Base-by-base conservation (phyloP, 805 yeast species). In the Zygosaccharomyces lentus region DNA sequence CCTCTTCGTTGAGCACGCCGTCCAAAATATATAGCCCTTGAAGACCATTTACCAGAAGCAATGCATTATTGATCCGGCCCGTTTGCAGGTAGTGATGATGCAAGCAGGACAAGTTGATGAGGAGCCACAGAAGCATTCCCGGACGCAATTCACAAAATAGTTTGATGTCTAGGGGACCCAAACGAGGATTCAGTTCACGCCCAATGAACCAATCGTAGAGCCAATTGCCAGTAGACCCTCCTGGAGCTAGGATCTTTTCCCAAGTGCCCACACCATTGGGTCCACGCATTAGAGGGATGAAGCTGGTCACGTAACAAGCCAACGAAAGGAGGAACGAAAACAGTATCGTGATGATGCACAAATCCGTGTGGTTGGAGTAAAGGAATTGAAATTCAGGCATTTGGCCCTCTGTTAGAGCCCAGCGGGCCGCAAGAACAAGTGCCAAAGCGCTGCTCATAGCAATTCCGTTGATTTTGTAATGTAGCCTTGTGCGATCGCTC, bases 131-230 rank as follows among this genome's bases (percentile, higher is more conserved):
- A 44, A 91, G 69, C 77, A 93, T 73, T 4, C 99, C 99, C 1
- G 99, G 99, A 58, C 96, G 80, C 65, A 93, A 76, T 66, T 93
- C 99, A 66, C 96, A 87, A 59, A 86, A 93, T 55, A 89, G 67
- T 68, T 93, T 93, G 65, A 93, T 80, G 63, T 93, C 99, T 74
- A 90, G 80, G 0, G 76, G 59, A 1, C 95, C 93, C 48, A 87
- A 71, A 56, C 98, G 75, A 23, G 98, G 99, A 64, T 93, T 93
- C 60, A 93, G 73, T 68, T 91, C 98, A 49, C 99, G 80, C 25
- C 99, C 99, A 62, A 93, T 89, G 61, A 89, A 93, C 97, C 96
- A 90, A 61, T 93, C 96, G 62, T 86, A 91, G 8, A 91, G 55
- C 0, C 67, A 54, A 53, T 77, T 81, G 0, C 87, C 86, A 0